phyloP scores from a whole-genome alignment of 768 basidiomycete species.

The Lactarius hatsudake region DNA sequence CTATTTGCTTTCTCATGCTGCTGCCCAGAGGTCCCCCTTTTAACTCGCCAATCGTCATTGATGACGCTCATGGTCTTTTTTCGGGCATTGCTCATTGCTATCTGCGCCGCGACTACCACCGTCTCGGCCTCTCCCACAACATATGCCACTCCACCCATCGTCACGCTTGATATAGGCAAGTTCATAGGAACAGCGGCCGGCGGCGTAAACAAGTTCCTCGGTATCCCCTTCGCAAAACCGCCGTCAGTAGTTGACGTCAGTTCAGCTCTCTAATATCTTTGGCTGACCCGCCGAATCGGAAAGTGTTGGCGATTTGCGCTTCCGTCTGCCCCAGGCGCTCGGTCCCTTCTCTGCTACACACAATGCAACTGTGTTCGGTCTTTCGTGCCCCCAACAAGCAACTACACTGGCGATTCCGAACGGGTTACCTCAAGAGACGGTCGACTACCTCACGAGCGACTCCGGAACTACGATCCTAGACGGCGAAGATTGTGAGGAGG shows the following conservation, averaged over 20 bases:
- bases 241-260: constrained; percentile 33
- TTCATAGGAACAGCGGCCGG: constrained; percentile 33
- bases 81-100: not conserved
- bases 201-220: constrained; percentile 35
- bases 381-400: constrained; percentile 30
- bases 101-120: not conserved
- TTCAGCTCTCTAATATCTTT: not conserved
- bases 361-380: constrained; percentile 25
- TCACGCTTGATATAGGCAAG: constrained; percentile 33
- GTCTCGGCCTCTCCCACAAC: not conserved
- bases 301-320: constrained; percentile 38
- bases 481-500: constrained; percentile 28
- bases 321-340: constrained; percentile 34
- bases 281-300: not conserved
- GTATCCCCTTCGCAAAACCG: constrained; percentile 42
- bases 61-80: not conserved
- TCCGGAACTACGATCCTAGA: not conserved
- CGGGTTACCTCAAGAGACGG: constrained; percentile 1
- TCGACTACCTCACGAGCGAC: not conserved
- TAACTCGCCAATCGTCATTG: not conserved
- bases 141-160: constrained; percentile 14
- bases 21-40: not conserved
- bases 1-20: not conserved
- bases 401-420: not conserved
- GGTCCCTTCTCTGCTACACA: constrained; percentile 24